phyloP scores from a whole-genome alignment of 306 rosid species.

The Phaseolus lunatus region DNA sequence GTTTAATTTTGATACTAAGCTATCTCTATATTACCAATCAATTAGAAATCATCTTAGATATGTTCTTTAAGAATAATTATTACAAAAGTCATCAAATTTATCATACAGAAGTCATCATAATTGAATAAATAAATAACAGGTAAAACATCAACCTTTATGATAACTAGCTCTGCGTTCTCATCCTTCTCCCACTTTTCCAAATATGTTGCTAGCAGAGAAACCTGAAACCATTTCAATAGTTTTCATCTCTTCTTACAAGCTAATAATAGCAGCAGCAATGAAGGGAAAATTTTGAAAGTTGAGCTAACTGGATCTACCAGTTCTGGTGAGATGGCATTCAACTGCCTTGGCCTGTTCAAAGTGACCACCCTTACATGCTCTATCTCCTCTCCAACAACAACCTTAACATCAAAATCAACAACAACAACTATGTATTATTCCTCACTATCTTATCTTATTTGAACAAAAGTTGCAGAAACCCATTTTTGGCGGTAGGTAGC shows the following conservation, averaged over 20 bases:
- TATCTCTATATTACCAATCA: background rate
- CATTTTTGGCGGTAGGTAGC: background rate
- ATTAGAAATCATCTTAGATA: background rate
- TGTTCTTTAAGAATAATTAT: background rate
- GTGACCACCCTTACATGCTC: constrained; percentile 78
- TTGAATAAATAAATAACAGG: background rate
- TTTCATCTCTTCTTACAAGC: background rate
- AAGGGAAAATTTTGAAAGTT: background rate
- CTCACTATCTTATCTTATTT: background rate
- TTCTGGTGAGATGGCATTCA: constrained; percentile 87
- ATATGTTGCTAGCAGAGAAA: constrained; percentile 72
- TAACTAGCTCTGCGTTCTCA: constrained; percentile 71
- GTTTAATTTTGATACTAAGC: background rate
- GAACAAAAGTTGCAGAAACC: background rate
- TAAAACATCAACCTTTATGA: constrained; percentile 73
- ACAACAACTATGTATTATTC: constrained; percentile 14
- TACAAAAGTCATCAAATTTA: background rate
- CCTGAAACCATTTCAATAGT: constrained; percentile 57
- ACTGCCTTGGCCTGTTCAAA: constrained; percentile 77
- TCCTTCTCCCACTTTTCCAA: constrained; percentile 95
- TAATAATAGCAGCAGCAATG: background rate
- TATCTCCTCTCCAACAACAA: constrained; percentile 81
- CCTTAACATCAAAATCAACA: constrained; percentile 55
- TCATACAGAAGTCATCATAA: background rate
- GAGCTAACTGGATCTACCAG: constrained; percentile 50